phyloP scores from a whole-genome alignment of 371 early-diverging fungal species.

The Cokeromyces recurvatus region DNA sequence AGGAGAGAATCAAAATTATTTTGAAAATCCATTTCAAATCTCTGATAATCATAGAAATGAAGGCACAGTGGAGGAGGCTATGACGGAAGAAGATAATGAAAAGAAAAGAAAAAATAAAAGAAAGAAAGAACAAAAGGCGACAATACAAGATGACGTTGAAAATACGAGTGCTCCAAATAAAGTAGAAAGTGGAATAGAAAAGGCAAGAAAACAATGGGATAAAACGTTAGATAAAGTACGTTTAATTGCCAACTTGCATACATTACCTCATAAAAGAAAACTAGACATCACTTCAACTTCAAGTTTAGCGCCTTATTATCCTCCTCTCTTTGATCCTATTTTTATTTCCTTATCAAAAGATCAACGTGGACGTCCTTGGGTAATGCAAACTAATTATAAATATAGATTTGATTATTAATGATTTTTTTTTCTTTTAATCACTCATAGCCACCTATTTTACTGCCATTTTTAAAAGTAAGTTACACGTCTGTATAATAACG shows the following conservation, averaged over 20 bases:
- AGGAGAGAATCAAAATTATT: no score
- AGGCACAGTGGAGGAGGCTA: not conserved
- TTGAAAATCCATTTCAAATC: conserved; percentile 8
- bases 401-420: no score
- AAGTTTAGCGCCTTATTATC: conserved; percentile 30
- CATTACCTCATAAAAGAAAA: conserved; percentile 6
- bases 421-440: not conserved
- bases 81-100: no score
- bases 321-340: conserved; percentile 38
- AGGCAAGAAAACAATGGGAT: conserved; percentile 33
- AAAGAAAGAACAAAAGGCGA: no score
- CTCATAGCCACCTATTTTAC: conserved; percentile 42
- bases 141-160: not conserved
- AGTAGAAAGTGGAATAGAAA: not conserved
- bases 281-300: not conserved
- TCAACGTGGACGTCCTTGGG: conserved; percentile 33
- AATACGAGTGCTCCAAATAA: not conserved
- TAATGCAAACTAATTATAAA: conserved; percentile 9
- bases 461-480: conserved; percentile 36
- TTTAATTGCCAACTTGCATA: conserved; percentile 34
- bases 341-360: conserved; percentile 35
- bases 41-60: not conserved
- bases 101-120: no score
- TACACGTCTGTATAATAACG: no score
- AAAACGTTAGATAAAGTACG: conserved; percentile 43